These are phyloP conservation scores for Penicillium sp. DNA, from an alignment of 2,329 filamentous ascomycete genomes.

Conservation along the genomic window DNA sequence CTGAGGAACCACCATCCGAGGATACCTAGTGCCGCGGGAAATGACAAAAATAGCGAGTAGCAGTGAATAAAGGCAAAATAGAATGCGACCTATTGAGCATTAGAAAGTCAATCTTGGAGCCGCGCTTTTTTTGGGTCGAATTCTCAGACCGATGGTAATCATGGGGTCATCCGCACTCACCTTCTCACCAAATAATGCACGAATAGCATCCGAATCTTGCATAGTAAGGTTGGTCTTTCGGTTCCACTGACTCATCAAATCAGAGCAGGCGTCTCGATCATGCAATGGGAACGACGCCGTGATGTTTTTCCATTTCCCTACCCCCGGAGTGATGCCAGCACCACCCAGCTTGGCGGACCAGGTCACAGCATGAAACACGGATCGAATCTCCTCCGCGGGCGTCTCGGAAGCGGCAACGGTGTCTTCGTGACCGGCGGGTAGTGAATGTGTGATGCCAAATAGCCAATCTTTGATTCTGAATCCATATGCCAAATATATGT, in stretches of 20 bases:
- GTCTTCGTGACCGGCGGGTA: constrained; percentile 67
- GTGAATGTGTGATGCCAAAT: constrained; percentile 71
- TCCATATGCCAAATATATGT: not conserved
- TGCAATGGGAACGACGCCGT: constrained; percentile 77
- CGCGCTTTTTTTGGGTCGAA: not conserved
- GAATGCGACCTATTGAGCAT: constrained; percentile 61
- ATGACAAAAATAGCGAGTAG: constrained; percentile 80
- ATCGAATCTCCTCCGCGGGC: constrained; percentile 79
- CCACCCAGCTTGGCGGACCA: constrained; percentile 68
- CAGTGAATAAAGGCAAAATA: constrained; percentile 93
- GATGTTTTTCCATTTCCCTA: constrained; percentile 66
- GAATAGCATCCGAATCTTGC: constrained; percentile 67
- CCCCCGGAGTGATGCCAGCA: constrained; percentile 65
- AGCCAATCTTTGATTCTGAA: constrained; percentile 85
- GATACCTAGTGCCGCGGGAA: constrained; percentile 72
- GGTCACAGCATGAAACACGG: constrained; percentile 80
- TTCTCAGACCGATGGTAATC: not conserved
- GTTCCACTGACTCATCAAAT: constrained; percentile 69
- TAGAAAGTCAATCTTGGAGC: not conserved
- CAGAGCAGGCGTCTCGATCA: constrained; percentile 66
- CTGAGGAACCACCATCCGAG: constrained; percentile 76
- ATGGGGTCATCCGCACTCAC: constrained; percentile 17
- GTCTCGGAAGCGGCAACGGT: constrained; percentile 71
- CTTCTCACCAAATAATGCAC: constrained; percentile 70
- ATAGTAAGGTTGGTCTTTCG: constrained; percentile 56